Evolutionary conservation across 192 early-diverging fungal genomes (phyloP).

Genomic region (Pilaira anomala): DNA sequence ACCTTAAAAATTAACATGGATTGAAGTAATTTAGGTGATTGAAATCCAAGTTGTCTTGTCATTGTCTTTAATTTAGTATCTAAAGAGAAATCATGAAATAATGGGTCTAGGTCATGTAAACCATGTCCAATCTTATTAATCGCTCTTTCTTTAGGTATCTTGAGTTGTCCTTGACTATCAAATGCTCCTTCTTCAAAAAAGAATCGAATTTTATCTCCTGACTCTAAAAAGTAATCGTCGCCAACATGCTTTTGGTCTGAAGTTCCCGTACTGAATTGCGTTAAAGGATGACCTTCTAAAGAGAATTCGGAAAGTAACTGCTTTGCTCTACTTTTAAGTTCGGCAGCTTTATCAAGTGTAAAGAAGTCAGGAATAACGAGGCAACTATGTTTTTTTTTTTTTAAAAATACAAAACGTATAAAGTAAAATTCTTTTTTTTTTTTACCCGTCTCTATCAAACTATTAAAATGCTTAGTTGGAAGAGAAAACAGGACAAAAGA

Average conservation of each 20-base stretch:
- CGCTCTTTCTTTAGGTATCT: conserved; percentile 56
- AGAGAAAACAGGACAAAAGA: neutral
- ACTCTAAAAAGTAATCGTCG: conserved; percentile 86
- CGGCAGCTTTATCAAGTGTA: conserved; percentile 40
- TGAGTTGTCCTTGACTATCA: conserved; percentile 59
- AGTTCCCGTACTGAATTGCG: conserved; percentile 71
- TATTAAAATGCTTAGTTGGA: neutral
- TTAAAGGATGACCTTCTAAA: conserved; percentile 68
- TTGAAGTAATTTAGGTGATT: conserved; percentile 76
- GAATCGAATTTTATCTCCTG: conserved; percentile 78
- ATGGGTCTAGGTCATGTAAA: conserved; percentile 79
- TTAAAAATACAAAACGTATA: neutral
- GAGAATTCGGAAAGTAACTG: conserved; percentile 64
- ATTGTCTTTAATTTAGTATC: conserved; percentile 50
- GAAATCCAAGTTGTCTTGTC: conserved; percentile 58
- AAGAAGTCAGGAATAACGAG: conserved; percentile 69
- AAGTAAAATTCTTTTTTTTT: neutral
- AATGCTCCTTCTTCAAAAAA: conserved; percentile 89
- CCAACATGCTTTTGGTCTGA: conserved; percentile 62
- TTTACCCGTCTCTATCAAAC: conserved; percentile 24
- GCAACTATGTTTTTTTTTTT: too few species aligned
- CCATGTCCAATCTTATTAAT: conserved; percentile 94
- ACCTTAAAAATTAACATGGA: conserved; percentile 90
- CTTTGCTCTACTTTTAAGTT: conserved; percentile 44
- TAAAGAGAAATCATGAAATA: conserved; percentile 67